Evolutionary conservation across 495 filamentous ascomycete species (phyloP).

Genomic region (Penicillium odoratum): DNA sequence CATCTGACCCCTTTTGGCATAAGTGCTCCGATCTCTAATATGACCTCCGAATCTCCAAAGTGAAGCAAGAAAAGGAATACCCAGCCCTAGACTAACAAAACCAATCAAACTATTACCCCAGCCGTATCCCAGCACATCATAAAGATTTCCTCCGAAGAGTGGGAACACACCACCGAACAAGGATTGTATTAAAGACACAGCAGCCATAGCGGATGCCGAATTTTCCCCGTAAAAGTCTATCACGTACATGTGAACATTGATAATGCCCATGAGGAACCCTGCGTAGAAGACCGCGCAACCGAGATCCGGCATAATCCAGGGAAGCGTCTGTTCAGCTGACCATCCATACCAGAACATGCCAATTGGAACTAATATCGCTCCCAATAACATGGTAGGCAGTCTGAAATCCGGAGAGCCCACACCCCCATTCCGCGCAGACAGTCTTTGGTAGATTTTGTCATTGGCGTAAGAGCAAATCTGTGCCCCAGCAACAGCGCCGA

Average conservation of each 20-base stretch:
- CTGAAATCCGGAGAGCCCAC: constrained; percentile 65
- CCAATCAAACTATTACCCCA: background rate
- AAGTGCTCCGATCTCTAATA: background rate
- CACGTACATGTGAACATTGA: background rate
- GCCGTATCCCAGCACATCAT: background rate
- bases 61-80: background rate
- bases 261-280: background rate
- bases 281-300: background rate
- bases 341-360: background rate
- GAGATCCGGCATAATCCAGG: background rate
- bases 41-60: background rate
- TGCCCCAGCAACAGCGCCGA: constrained; percentile 64
- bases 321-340: background rate
- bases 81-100: background rate
- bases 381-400: constrained; percentile 55
- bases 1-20: too few relatives aligned
- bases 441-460: constrained; percentile 60
- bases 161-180: background rate
- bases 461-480: constrained; percentile 63
- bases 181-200: background rate
- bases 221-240: background rate
- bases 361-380: background rate
- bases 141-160: background rate
- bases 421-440: constrained; percentile 58
- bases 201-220: background rate